Base-by-base conservation (phyloP, 2,329 filamentous ascomycete species). In the Claviceps cyperi region DNA sequence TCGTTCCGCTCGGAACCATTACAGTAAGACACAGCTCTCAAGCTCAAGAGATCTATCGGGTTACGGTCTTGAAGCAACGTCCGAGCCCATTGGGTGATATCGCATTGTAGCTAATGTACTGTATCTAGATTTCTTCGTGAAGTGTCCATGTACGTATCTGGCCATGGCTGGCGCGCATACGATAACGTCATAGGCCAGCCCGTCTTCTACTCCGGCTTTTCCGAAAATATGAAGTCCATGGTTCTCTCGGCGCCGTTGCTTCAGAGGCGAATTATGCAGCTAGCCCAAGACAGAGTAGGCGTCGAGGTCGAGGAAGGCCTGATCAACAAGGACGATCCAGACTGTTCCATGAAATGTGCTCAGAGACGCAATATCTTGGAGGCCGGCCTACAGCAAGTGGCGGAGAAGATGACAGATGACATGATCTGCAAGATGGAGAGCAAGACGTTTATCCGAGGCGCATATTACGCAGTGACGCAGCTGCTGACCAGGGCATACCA, bases 371-470 rank as follows among this genome's bases (percentile, higher is more conserved):
- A 69, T 50, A 80, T 84, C 58, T 78, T 97, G 50, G 81, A 89
- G 60, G 72, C 74, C 38, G 83, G 83, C 51, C 70, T 98, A 44
- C 75, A 81, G 50, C 82, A 95, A 61, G 83, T 96, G 4, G 85
- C 87, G 4, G 87, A 92, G 55, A 82, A 84, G 56, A 83, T 92
- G 77, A 87, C 89, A 22, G 88, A 95, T 62, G 80, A 84, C 55
- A 97, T 98, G 92, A 96, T 98, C 54, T 97, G 91, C 77, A 98
- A 98, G 69, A 91, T 97, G 76, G 92, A 98, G 67, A 94, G 84
- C 72, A 94, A 90, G 63, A 73, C 79, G 2, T 97, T 97, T 62
- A 95, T 98, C 57, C 75, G 92, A 46, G 81, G 87, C 22, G 91
- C 92, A 45, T 97, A 97, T 64, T 98, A 96, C 64, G 63, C 95